Conservation (phyloP, 495 filamentous ascomycete species). For the Saxophila tyrrhenica region DNA sequence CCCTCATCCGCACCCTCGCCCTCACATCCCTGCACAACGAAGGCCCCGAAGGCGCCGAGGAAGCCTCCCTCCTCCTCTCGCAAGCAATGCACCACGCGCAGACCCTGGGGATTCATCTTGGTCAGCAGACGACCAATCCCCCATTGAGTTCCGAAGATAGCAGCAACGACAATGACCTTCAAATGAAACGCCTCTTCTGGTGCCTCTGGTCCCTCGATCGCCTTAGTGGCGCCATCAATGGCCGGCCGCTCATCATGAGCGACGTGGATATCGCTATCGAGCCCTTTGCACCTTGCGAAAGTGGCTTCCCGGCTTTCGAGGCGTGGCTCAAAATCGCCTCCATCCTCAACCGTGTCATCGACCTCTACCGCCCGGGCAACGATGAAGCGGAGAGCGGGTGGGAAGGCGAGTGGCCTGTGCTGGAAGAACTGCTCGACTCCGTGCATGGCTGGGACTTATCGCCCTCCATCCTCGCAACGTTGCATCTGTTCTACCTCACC, state of each 20-base stretch:
- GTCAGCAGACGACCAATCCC: conserved; percentile 26
- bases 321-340: conserved; percentile 43
- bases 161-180: conserved; percentile 19
- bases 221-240: conserved; percentile 50
- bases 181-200: conserved; percentile 49
- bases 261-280: conserved; percentile 47
- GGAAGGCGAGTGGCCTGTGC: conserved; percentile 49
- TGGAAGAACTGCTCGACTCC: conserved; percentile 57
- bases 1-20: conserved; percentile 30
- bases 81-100: conserved; percentile 46
- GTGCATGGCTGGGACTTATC: conserved; percentile 59
- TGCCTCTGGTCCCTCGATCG: conserved; percentile 59
- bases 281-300: conserved; percentile 9
- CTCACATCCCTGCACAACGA: conserved; percentile 39
- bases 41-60: conserved; percentile 32
- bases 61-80: conserved; percentile 32
- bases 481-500: conserved; percentile 61
- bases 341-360: conserved; percentile 53
- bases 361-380: conserved; percentile 49
- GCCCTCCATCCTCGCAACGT: conserved; percentile 50
- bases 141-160: no score
- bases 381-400: conserved; percentile 36
- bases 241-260: conserved; percentile 52
- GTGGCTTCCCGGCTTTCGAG: conserved; percentile 33
- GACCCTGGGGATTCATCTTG: conserved; percentile 52